Base-by-base conservation (phyloP, 2,329 filamentous ascomycete species). In the Tolypocladium cylindrosporum region DNA sequence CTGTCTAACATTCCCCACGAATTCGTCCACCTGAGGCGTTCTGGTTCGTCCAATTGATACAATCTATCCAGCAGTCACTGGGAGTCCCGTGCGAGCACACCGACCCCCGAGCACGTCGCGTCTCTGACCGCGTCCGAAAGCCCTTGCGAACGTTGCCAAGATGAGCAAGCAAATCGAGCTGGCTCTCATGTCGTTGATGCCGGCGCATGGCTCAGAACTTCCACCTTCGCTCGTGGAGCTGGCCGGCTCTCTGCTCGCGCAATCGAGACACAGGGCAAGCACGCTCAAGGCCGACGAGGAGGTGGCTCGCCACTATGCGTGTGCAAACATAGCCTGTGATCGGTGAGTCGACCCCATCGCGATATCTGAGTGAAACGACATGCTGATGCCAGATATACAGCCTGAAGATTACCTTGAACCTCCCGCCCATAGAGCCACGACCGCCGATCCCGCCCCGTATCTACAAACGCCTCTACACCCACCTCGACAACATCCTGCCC, bases 261-360 rank as follows among this genome's bases (percentile, higher is more conserved):
- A 94, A 71, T 95, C 91, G 14, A 85, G 90, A 40, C 84, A 86
- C 67, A 86, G 85, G 66, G 90, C 90, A 55, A 86, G 84, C 67
- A 88, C 83, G 19, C 78, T 97, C 56, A 95, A 91, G 69, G 81
- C 86, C 3, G 90, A 95, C 58, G 91, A 96, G 71, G 92, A 97
- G 71, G 85, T 94, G 62, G 90, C 88, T n/a, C 82, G 92, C 24
- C 80, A 83, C 5, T 94, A 94, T 71, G 89, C 88, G 4, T 96
- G 91, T 70, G 89, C 90, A 16, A 87, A 96, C 72, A 82, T 99
- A 60, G 94, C 94, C 24, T 97, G 92, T 69, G 90, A 93, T 65
- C 84, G 90, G 89, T 90, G 74, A 51, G 65, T 54, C 19, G 3
- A 3, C 19, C 5, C 14, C 1, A 34, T 9, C n/a, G 6, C 59